Evolutionary conservation across 2,329 filamentous ascomycete genomes (phyloP).

Genomic region (Colletotrichum acutatum): DNA sequence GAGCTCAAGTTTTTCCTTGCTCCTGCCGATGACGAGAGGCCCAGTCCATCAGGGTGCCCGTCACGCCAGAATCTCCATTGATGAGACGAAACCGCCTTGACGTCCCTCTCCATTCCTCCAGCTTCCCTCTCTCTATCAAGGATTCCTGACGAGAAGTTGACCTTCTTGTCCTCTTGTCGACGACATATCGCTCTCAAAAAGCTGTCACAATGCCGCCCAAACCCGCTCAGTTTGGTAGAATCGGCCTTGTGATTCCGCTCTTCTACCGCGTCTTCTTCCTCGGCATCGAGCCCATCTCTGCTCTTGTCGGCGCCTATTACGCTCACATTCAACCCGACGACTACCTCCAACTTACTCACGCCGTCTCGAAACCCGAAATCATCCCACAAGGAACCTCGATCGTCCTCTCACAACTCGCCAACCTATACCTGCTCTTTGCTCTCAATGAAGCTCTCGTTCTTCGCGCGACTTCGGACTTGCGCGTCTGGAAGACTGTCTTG

Average conservation of each 20-base stretch:
- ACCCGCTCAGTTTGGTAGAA: slow-evolving; percentile 18
- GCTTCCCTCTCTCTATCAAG: background rate
- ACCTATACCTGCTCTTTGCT: slow-evolving; percentile 81
- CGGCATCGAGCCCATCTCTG: slow-evolving; percentile 72
- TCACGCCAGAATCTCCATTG: slow-evolving; percentile 25
- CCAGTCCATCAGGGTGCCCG: slow-evolving; percentile 30
- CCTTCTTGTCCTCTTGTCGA: background rate
- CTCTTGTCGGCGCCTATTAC: slow-evolving; percentile 63
- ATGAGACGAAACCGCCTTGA: slow-evolving; percentile 27
- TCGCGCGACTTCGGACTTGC: slow-evolving; percentile 73
- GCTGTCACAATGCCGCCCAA: slow-evolving; percentile 36
- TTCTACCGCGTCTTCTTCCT: slow-evolving; percentile 80
- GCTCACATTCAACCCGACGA: slow-evolving; percentile 59
- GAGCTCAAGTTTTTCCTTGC: slow-evolving; percentile 29
- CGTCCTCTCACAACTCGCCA: slow-evolving; percentile 79
- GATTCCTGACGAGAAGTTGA: background rate
- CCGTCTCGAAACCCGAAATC: slow-evolving; percentile 57
- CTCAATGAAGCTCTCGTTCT: slow-evolving; percentile 82
- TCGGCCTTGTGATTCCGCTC: slow-evolving; percentile 63
- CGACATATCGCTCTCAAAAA: background rate
- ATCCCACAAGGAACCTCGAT: slow-evolving; percentile 72
- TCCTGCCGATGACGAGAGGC: background rate
- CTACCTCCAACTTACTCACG: slow-evolving; percentile 75
- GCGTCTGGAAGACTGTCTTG: slow-evolving; percentile 77
- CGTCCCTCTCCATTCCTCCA: background rate